A percentile compares a stretch with the other conserved stretches of the same genome.
phyloP scores from a whole-genome alignment of 2,329 filamentous ascomycete genomes.

The Hyphodiscus sp. region DNA sequence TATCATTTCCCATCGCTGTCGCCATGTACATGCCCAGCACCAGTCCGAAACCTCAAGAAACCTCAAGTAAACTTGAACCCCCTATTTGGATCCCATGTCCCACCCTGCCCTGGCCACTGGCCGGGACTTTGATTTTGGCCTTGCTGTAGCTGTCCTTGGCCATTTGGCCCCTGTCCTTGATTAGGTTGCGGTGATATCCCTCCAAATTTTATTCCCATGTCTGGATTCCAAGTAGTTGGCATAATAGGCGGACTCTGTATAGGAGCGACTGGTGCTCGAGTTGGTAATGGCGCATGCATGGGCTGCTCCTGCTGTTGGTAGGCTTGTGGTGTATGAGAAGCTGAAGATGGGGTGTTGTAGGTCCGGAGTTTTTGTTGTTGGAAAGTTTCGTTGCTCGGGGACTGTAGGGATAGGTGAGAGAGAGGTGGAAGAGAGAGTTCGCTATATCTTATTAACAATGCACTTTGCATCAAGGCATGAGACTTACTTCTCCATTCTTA shows the following conservation, averaged over 20 bases:
- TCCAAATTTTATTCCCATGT: slow-evolving; percentile 74
- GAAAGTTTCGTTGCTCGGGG: slow-evolving; percentile 27
- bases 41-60: background rate
- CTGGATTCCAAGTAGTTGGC: slow-evolving; percentile 68
- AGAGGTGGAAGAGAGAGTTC: slow-evolving; percentile 7
- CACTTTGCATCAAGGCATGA: background rate
- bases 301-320: slow-evolving; percentile 2
- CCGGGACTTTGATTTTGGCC: background rate
- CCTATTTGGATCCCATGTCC: background rate
- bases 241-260: slow-evolving; percentile 35
- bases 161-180: background rate
- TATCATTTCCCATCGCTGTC: background rate
- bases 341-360: slow-evolving; percentile 9
- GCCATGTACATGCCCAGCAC: background rate
- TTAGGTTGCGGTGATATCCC: slow-evolving; percentile 22
- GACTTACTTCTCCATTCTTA: slow-evolving; percentile 66
- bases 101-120: background rate
- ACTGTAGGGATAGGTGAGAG: slow-evolving; percentile 22
- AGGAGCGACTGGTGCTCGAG: slow-evolving; percentile 46
- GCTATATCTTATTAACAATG: slow-evolving; percentile 24
- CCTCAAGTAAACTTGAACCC: slow-evolving; percentile 1
- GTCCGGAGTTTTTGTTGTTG: slow-evolving; percentile 8
- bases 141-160: background rate
- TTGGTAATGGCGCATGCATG: slow-evolving; percentile 41
- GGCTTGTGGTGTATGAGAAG: background rate